A percentile compares a stretch with the other conserved stretches of the same genome.
Conservation (phyloP, 805 yeast genomes). For the Pichia occidentalis region DNA sequence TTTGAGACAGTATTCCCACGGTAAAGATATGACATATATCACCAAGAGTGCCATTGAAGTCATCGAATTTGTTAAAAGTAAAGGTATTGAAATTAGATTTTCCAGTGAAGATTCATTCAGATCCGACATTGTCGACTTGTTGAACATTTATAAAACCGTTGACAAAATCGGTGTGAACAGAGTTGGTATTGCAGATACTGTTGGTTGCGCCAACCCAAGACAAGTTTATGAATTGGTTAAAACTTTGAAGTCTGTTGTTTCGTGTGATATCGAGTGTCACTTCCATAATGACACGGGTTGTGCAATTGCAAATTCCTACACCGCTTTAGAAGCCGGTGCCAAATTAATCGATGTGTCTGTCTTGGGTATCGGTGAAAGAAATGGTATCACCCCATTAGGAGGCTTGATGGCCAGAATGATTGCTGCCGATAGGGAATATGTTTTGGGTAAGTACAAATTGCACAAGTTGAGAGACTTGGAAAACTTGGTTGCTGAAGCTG, state of each 20-base stretch:
- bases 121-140: constrained; percentile 88
- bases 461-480: constrained; percentile 95
- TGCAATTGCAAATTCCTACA: constrained; percentile 97
- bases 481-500: constrained; percentile 94
- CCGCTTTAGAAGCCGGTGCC: constrained; percentile 98
- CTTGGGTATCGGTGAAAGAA: constrained; percentile 97
- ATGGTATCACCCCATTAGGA: constrained; percentile 96
- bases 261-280: constrained; percentile 97
- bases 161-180: constrained; percentile 97
- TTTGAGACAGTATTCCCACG: constrained; percentile 90
- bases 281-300: constrained; percentile 99
- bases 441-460: constrained; percentile 85
- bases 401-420: constrained; percentile 99
- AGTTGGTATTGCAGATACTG: constrained; percentile 99
- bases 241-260: constrained; percentile 87
- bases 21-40: constrained; percentile 97
- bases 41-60: constrained; percentile 95
- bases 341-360: constrained; percentile 90
- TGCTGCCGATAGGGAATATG: constrained; percentile 96
- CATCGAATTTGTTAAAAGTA: constrained; percentile 92
- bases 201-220: constrained; percentile 98
- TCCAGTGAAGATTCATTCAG: constrained; percentile 97
- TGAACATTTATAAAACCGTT: constrained; percentile 93
- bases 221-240: constrained; percentile 96
- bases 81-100: constrained; percentile 94